Conservation (phyloP, 75 land plant species). For the Azolla pinnata region DNA sequence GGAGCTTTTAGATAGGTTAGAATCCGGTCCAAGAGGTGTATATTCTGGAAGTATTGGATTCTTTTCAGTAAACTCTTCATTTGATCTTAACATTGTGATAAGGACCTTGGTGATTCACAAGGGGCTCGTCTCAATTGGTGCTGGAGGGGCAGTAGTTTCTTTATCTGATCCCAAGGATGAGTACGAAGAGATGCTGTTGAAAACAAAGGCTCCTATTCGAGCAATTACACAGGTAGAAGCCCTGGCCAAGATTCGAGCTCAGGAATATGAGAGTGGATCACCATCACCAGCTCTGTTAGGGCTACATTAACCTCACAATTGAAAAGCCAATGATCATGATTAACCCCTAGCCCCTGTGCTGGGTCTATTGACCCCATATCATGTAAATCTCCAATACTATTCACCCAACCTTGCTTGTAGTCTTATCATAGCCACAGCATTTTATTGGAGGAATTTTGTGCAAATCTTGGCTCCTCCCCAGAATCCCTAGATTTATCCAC, state of each 20-base stretch:
- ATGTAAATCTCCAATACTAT: background rate
- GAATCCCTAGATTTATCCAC: background rate
- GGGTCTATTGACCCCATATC: background rate
- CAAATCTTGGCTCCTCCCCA: background rate
- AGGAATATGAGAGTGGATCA: background rate
- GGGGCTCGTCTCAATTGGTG: slow-evolving; percentile 76
- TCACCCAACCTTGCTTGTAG: background rate
- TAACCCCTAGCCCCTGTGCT: background rate
- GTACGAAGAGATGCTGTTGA: slow-evolving; percentile 85
- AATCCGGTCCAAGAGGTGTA: slow-evolving; percentile 65
- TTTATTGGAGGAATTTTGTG: background rate
- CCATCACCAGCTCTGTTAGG: background rate
- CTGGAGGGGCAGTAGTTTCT: slow-evolving; percentile 89
- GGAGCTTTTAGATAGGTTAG: slow-evolving; percentile 84
- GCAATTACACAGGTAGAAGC: slow-evolving; percentile 40
- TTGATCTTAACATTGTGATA: slow-evolving; percentile 95
- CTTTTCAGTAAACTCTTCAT: slow-evolving; percentile 76
- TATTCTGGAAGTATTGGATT: slow-evolving; percentile 91
- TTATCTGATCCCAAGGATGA: slow-evolving; percentile 77
- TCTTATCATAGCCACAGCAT: background rate
- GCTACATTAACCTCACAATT: background rate
- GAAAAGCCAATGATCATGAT: background rate
- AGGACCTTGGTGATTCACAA: slow-evolving; percentile 73
- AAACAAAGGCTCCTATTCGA: slow-evolving; percentile 60
- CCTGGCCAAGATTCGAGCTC: background rate